Percentiles rank a stretch among this genome's conserved stretches.
phyloP scores from a whole-genome alignment of 2,329 filamentous ascomycete genomes.

The Coniella lustricola region DNA sequence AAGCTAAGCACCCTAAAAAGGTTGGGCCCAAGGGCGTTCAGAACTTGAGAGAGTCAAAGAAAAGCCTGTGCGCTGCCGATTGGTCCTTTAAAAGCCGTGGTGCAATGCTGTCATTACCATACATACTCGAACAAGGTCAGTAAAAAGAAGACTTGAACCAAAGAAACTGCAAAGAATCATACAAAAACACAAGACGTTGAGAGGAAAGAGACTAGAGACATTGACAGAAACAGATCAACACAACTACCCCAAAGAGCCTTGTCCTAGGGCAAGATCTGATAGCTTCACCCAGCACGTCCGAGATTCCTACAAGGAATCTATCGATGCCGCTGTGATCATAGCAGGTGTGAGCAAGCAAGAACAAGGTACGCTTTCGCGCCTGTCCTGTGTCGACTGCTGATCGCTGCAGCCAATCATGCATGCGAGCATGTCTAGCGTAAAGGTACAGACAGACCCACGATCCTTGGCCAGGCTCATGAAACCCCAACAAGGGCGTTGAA shows the following conservation, averaged over 20 bases:
- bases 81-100: conserved; percentile 1
- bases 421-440: not conserved
- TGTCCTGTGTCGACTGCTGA: not conserved
- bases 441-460: not conserved
- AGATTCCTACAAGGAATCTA: no score
- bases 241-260: no score
- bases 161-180: no score
- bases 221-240: no score
- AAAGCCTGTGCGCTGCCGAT: conserved; percentile 26
- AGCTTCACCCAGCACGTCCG: no score
- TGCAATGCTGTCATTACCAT: conserved; percentile 17
- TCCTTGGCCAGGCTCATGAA: not conserved
- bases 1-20: not conserved
- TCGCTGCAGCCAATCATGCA: not conserved
- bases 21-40: conserved; percentile 3
- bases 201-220: no score
- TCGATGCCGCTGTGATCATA: no score
- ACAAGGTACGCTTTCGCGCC: not conserved
- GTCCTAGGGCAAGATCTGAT: no score
- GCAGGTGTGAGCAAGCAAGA: no score
- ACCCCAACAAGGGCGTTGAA: not conserved
- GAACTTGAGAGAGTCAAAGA: conserved; percentile 14
- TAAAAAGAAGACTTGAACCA: no score
- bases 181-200: no score
- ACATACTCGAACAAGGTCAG: no score